Base-by-base conservation (phyloP, 495 filamentous ascomycete genomes). In the Haplographium delicatum region DNA sequence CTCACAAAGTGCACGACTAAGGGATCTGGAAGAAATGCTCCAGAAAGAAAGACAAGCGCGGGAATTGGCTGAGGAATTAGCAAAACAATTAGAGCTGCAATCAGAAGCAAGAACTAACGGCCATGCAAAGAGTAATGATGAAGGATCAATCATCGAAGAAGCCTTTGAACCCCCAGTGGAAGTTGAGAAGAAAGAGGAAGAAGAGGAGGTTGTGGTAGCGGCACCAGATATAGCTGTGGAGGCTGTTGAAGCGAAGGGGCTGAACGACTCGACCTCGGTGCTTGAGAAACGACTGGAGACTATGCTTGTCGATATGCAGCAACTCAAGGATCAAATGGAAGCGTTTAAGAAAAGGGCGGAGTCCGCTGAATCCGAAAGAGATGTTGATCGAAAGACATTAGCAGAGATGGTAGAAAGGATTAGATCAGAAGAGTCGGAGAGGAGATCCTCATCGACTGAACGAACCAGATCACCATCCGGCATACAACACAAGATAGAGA, bases 331-430 rank as follows among this genome's bases (percentile, higher is more conserved):
- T 49, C 81, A 91, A 64, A 82, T 96, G 59, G 83, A 91, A 41
- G 68, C 68, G 0, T 95, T 88, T 68, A 83, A 83, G 56, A 68
- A 77, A 13, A 81, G 87, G 11, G 89, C 90, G 2, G 84, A 95
- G 64, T 79, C 70, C 40, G 90, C 91, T 3, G 89, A 96, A 62
- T 71, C 74, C 16, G 89, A 95, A 54, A 75, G 78, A 22, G 73
- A 77, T 49, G 69, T 74, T 30, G 75, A 80, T 41, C 80, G 83
- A 44, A 83, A 83, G 62, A 86, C 83, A 1, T 68, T 98, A 19
- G 83, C 84, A 0, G 89, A 96, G 62, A 91, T 96, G 89, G 83
- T 96, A 13, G 80, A 87, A 58, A 84, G 84, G 24, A 81, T 95
- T 37, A 79, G 88, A 39, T 72, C 72, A 54, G 83, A 83, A 48